Evolutionary conservation across 192 early-diverging fungal species (phyloP), one percentile per base, ranked within the genome.

Genomic region (Linnemannia elongata): DNA sequence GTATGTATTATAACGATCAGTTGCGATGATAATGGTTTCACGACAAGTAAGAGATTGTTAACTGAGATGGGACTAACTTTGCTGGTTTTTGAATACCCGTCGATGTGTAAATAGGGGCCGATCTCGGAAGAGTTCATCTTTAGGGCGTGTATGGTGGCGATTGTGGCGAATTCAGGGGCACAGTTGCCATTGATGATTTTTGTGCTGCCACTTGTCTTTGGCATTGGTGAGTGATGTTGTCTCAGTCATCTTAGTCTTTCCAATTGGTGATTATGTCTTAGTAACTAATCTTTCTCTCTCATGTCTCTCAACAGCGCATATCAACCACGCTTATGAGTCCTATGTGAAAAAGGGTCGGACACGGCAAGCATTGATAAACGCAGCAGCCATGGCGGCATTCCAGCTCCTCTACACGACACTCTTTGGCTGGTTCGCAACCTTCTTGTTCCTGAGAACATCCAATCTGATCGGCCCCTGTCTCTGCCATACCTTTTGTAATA

Each of bases 381-480:
- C 91, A 22, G 39, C 89, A 18, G 20, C 89, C 6, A 80, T 60
- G 24, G 82, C 91, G 1, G 27, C 66, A 9, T 94, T 95, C 45
- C 96, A 96, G 76, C 92, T 96, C 35, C 42, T 68, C 0, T 97
- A 96, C 81, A 97, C 96, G 3, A 94, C 92, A 2, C 27, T 96
- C 7, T 97, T 96, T 89, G 96, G 96, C 22, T 96, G 94, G 94
- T 96, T 93, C 89, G 93, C 93, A 18, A 92, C 92, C 5, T 96
- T 90, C 76, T 36, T 94, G 41, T 91, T 96, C 63, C 35, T 95
- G 12, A 89, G 94, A 69, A 94, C 93, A 81, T 91, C 93, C 6
- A 89, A 80, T 70, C 30, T 96, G 12, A 45, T 88, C 45, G 82
- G 90, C 1, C 89, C 92, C 17, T 89, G 94, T 36, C 47, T 93